Conservation (phyloP, 257 asterid species). For the Nicotiana paniculata region DNA sequence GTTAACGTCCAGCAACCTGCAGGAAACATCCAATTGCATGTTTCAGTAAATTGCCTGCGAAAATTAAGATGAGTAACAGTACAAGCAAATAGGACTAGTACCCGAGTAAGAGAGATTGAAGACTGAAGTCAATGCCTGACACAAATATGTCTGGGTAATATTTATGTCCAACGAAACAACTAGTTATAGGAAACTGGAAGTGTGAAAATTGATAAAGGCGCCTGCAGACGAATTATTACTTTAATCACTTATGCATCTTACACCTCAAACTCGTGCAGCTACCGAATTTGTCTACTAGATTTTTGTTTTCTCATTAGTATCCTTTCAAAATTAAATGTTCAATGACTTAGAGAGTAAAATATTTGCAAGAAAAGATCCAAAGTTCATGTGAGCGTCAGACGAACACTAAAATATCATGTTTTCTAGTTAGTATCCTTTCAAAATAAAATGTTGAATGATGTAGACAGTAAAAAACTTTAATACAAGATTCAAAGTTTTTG, state of each 20-base stretch:
- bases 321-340: background rate
- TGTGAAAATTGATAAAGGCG: background rate
- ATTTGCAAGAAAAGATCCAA: background rate
- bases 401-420: background rate
- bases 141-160: background rate
- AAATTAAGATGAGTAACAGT: background rate
- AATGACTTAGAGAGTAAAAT: background rate
- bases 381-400: background rate
- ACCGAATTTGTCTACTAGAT: background rate
- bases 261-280: background rate
- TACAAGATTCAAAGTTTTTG: no score
- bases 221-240: background rate
- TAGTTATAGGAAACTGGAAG: background rate
- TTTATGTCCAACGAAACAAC: background rate
- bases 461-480: no score
- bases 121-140: background rate
- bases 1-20: conserved; percentile 84
- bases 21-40: conserved; percentile 10
- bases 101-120: background rate
- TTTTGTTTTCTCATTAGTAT: background rate
- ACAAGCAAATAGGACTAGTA: background rate
- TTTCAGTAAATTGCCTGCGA: background rate
- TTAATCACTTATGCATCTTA: background rate
- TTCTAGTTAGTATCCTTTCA: no score
- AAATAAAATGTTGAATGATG: no score